phyloP scores from a whole-genome alignment of 805 yeast genomes.

The Myxozyma vanderwaltii region DNA sequence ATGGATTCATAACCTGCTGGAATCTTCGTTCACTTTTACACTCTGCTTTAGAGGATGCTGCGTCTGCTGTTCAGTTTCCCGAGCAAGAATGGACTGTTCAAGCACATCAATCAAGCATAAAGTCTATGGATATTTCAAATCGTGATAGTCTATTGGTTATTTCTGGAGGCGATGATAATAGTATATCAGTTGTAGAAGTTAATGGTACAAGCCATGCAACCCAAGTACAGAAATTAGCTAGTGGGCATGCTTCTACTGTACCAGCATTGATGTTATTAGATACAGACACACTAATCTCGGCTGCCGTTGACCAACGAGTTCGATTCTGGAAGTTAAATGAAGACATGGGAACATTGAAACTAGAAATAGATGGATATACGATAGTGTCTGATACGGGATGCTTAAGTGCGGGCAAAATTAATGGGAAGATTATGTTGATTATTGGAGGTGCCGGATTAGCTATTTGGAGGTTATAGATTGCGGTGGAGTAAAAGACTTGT shows the following conservation, averaged over 20 bases:
- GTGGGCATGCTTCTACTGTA: slow-evolving; percentile 86
- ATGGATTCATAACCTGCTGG: slow-evolving; percentile 74
- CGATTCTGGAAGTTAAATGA: slow-evolving; percentile 59
- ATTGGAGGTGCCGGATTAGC: slow-evolving; percentile 88
- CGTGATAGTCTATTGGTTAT: slow-evolving; percentile 44
- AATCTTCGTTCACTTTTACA: slow-evolving; percentile 42
- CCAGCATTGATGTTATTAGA: slow-evolving; percentile 57
- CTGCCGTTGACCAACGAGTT: slow-evolving; percentile 83
- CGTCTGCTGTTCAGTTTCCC: slow-evolving; percentile 18
- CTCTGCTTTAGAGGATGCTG: background rate
- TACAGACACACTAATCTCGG: slow-evolving; percentile 49
- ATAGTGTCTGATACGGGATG: slow-evolving; percentile 92
- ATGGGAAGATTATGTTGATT: slow-evolving; percentile 44
- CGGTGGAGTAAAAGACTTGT: too few relatives aligned
- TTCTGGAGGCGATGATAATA: slow-evolving; percentile 95
- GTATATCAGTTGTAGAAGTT: slow-evolving; percentile 52
- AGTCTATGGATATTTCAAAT: slow-evolving; percentile 52
- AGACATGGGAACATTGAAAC: slow-evolving; percentile 36
- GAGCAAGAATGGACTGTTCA: slow-evolving; percentile 42
- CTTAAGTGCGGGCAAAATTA: slow-evolving; percentile 47
- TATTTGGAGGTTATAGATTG: slow-evolving; percentile 6
- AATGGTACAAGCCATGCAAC: slow-evolving; percentile 21
- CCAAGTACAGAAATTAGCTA: slow-evolving; percentile 42
- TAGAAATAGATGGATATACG: slow-evolving; percentile 57
- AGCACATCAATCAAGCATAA: slow-evolving; percentile 85